phyloP scores from a whole-genome alignment of 805 yeast genomes.

The Metschnikowia dekortorum region DNA sequence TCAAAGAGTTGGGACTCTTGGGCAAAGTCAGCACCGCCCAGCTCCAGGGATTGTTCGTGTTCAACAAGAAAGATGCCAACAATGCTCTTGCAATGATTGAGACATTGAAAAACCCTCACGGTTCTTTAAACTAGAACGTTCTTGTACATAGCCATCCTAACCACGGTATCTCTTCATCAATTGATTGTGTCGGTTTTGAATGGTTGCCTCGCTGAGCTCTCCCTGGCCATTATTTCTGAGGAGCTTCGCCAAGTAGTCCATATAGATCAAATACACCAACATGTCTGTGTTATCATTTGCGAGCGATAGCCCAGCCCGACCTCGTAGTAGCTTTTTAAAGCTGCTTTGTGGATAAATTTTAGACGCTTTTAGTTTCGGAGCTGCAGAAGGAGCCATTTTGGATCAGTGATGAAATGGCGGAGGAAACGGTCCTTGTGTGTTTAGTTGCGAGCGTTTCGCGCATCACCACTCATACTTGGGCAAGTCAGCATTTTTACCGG shows the following conservation, averaged over 20 bases:
- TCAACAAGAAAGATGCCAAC: conserved; percentile 78
- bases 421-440: background rate
- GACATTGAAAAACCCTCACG: conserved; percentile 32
- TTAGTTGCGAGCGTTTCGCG: background rate
- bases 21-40: conserved; percentile 79
- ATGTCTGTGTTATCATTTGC: conserved; percentile 39
- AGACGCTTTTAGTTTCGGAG: background rate
- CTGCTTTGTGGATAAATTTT: conserved; percentile 11
- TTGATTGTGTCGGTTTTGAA: conserved; percentile 31
- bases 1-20: conserved; percentile 40
- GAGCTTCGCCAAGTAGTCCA: conserved; percentile 42
- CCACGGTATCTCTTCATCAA: conserved; percentile 37
- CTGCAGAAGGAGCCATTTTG: background rate
- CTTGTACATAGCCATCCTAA: conserved; percentile 5
- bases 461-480: background rate
- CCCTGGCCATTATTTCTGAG: conserved; percentile 33
- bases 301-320: conserved; percentile 7
- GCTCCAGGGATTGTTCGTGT: conserved; percentile 90
- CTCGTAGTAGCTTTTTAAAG: conserved; percentile 7
- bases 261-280: conserved; percentile 44
- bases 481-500: background rate
- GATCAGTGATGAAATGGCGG: background rate
- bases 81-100: conserved; percentile 67
- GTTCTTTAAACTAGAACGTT: conserved; percentile 3
- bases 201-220: conserved; percentile 35